These are phyloP conservation scores for Parafenestella ontariensis DNA, from an alignment of 2,329 filamentous ascomycete genomes.

Conservation along the genomic window DNA sequence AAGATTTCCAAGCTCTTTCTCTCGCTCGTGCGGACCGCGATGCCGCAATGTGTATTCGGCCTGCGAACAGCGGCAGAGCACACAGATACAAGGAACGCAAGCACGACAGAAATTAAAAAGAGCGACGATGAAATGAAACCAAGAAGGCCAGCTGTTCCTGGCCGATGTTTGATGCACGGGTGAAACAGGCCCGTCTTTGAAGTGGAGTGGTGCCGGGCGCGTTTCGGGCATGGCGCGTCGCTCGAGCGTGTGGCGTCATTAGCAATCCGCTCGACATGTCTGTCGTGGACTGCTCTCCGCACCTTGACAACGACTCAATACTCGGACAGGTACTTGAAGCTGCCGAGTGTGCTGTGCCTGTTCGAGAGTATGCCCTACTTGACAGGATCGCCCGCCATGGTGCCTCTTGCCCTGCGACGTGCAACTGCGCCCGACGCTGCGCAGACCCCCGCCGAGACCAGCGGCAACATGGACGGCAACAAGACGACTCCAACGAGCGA, in stretches of 20 bases:
- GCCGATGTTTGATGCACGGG: slow-evolving; percentile 36
- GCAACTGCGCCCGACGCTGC: slow-evolving; percentile 19
- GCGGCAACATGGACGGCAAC: slow-evolving; percentile 5
- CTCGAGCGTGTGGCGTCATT: slow-evolving; percentile 37
- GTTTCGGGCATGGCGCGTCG: slow-evolving; percentile 31
- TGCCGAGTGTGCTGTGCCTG: neutral
- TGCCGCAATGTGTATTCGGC: slow-evolving; percentile 30
- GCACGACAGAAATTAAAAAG: slow-evolving; percentile 13
- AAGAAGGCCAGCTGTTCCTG: slow-evolving; percentile 44
- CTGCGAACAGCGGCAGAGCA: slow-evolving; percentile 22
- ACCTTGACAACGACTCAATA: neutral
- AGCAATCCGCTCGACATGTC: slow-evolving; percentile 8
- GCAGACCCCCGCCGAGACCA: slow-evolving; percentile 4
- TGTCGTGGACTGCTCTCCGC: no score
- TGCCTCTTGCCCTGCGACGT: slow-evolving; percentile 31
- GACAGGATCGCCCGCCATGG: slow-evolving; percentile 26
- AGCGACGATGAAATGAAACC: slow-evolving; percentile 18
- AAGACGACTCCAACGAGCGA: slow-evolving; percentile 7
- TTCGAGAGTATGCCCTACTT: slow-evolving; percentile 36
- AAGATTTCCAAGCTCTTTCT: slow-evolving; percentile 22
- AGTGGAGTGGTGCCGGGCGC: slow-evolving; percentile 27
- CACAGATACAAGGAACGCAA: slow-evolving; percentile 3
- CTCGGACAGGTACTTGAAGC: neutral
- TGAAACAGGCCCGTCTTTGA: slow-evolving; percentile 43
- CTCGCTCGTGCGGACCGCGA: slow-evolving; percentile 25